Evolutionary conservation across 495 filamentous ascomycete species (phyloP).

Genomic region (Penicillium maclennaniae): DNA sequence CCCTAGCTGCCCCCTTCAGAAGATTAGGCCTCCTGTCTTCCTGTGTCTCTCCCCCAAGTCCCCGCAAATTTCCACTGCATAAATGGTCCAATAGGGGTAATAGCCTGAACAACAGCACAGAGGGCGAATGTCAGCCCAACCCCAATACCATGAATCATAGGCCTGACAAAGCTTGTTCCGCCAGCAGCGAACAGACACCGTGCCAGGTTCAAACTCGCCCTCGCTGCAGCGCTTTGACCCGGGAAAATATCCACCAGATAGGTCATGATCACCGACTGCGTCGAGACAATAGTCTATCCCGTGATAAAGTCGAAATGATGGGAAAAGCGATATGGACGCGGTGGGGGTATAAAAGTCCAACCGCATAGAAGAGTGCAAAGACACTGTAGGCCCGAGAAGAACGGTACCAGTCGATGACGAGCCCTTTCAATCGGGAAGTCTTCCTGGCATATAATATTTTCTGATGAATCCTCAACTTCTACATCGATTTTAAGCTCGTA

Average conservation of each 20-base stretch:
- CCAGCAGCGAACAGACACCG: conserved; percentile 63
- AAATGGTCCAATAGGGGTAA: conserved; percentile 33
- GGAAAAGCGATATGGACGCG: conserved; percentile 48
- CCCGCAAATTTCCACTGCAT: conserved; percentile 41
- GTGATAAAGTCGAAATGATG: conserved; percentile 53
- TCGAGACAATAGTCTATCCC: conserved; percentile 53
- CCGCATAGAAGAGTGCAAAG: conserved; percentile 50
- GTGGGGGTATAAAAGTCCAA: conserved; percentile 49
- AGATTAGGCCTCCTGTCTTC: neutral
- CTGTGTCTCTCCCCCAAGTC: conserved; percentile 30
- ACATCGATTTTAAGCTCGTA: conserved; percentile 5
- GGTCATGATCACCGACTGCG: conserved; percentile 34
- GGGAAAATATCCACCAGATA: conserved; percentile 62
- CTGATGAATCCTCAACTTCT: neutral
- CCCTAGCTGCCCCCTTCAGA: neutral
- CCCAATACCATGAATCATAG: conserved; percentile 59
- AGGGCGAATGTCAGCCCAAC: conserved; percentile 39
- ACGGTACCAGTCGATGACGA: conserved; percentile 41
- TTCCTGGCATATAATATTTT: neutral
- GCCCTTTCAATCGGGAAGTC: conserved; percentile 48
- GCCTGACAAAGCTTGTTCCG: conserved; percentile 56
- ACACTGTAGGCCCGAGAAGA: conserved; percentile 38
- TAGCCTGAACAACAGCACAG: conserved; percentile 34
- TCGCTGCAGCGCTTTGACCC: conserved; percentile 54
- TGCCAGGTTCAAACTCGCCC: conserved; percentile 64